These are phyloP conservation scores for Cryptococcus floricola DNA, from an alignment of 1,284 basidiomycete species.

Conservation along the genomic window DNA sequence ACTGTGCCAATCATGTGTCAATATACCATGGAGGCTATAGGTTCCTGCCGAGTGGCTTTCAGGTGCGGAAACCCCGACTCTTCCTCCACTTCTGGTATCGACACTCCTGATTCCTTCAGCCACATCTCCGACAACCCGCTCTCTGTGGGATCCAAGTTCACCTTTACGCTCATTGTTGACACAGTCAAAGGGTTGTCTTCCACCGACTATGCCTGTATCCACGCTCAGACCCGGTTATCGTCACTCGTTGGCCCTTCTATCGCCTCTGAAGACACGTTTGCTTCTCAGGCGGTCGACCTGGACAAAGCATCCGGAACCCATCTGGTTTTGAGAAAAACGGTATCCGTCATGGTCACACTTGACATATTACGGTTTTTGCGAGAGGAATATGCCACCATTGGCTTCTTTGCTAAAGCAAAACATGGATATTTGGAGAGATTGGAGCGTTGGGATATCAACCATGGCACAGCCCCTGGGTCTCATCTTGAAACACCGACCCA, in stretches of 20 bases:
- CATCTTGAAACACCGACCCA: constrained; percentile 4
- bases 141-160: constrained; percentile 68
- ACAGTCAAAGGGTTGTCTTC: constrained; percentile 77
- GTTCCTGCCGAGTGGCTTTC: constrained; percentile 70
- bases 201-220: constrained; percentile 75
- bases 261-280: constrained; percentile 73
- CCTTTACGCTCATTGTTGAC: constrained; percentile 77
- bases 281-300: constrained; percentile 69
- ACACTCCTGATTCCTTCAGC: constrained; percentile 20
- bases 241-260: constrained; percentile 68
- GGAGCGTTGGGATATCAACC: constrained; percentile 82
- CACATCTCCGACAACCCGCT: constrained; percentile 46
- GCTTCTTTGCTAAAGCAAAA: constrained; percentile 78
- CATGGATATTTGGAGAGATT: constrained; percentile 79
- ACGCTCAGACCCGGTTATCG: constrained; percentile 78
- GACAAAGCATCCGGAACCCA: constrained; percentile 67
- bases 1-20: constrained; percentile 82
- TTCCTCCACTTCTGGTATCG: constrained; percentile 27
- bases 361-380: constrained; percentile 70
- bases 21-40: constrained; percentile 88
- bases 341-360: constrained; percentile 69
- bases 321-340: constrained; percentile 72
- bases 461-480: constrained; percentile 28
- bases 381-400: constrained; percentile 72
- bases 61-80: constrained; percentile 33